phyloP scores from a whole-genome alignment of 495 filamentous ascomycete species.

The Penicillium dipodomyicola region DNA sequence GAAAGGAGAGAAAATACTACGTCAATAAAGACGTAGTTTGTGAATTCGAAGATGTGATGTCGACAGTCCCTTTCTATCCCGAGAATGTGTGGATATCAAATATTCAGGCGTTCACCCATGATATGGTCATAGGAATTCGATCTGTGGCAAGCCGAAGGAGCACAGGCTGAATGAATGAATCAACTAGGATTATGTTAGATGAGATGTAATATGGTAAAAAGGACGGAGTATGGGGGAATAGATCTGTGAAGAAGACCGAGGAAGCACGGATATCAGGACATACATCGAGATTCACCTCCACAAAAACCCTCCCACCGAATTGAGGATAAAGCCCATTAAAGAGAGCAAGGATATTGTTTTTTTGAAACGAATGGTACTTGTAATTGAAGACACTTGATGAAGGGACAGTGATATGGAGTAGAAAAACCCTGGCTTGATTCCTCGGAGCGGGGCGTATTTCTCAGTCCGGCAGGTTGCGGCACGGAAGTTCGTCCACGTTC shows the following conservation, averaged over 20 bases:
- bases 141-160: slow-evolving; percentile 3
- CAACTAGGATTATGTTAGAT: slow-evolving; percentile 7
- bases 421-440: slow-evolving; percentile 21
- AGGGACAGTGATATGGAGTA: slow-evolving; percentile 12
- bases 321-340: neutral
- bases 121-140: slow-evolving; percentile 5
- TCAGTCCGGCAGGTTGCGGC: slow-evolving; percentile 25
- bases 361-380: slow-evolving; percentile 5
- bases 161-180: slow-evolving; percentile 6
- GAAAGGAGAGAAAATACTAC: neutral
- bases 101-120: slow-evolving; percentile 7
- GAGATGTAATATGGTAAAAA: neutral
- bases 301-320: slow-evolving; percentile 2
- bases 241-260: neutral
- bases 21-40: neutral
- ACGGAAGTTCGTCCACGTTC: slow-evolving; percentile 1
- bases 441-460: slow-evolving; percentile 30
- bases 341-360: neutral
- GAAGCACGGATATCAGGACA: slow-evolving; percentile 12
- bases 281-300: slow-evolving; percentile 14
- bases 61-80: slow-evolving; percentile 2
- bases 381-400: slow-evolving; percentile 10
- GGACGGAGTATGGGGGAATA: slow-evolving; percentile 5
- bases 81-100: slow-evolving; percentile 15
- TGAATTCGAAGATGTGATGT: neutral